Evolutionary conservation across 257 asterid species (phyloP).

Genomic region (Rauvolfia tetraphylla): DNA sequence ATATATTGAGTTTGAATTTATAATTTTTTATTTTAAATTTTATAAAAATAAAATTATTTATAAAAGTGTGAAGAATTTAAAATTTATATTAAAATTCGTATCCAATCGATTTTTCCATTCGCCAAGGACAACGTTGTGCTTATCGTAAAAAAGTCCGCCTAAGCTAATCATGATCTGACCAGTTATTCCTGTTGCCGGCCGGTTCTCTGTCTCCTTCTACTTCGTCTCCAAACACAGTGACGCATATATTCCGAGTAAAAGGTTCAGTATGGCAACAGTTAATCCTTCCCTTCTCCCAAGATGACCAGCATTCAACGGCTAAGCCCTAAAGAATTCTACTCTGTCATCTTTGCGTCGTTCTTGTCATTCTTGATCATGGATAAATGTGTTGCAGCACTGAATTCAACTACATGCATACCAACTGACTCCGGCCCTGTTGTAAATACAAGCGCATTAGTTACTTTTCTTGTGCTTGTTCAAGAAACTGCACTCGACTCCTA

Average conservation of each 20-base stretch:
- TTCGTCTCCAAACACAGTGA: neutral
- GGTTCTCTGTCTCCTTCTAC: neutral
- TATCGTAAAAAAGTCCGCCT: neutral
- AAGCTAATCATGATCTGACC: neutral
- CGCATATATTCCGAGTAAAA: neutral
- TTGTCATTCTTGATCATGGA: slow-evolving; percentile 16
- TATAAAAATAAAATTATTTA: too few species aligned
- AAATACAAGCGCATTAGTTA: slow-evolving; percentile 49
- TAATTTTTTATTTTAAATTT: too few species aligned
- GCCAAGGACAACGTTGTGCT: neutral
- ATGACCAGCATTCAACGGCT: slow-evolving; percentile 10
- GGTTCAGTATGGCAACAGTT: neutral
- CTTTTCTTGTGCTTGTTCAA: slow-evolving; percentile 61
- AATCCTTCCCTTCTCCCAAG: neutral
- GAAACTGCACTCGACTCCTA: slow-evolving; percentile 47
- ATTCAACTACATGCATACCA: slow-evolving; percentile 18
- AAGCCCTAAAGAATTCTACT: neutral
- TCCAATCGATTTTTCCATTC: neutral
- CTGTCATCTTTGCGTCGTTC: slow-evolving; percentile 7
- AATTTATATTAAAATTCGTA: too few species aligned
- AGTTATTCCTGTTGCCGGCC: slow-evolving; percentile 11
- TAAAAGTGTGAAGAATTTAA: too few species aligned
- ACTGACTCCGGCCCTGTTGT: slow-evolving; percentile 47
- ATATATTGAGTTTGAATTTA: too few species aligned
- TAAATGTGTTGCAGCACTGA: slow-evolving; percentile 4